Conservation (phyloP, 768 basidiomycete species). For the Macrocybe gigantea region DNA sequence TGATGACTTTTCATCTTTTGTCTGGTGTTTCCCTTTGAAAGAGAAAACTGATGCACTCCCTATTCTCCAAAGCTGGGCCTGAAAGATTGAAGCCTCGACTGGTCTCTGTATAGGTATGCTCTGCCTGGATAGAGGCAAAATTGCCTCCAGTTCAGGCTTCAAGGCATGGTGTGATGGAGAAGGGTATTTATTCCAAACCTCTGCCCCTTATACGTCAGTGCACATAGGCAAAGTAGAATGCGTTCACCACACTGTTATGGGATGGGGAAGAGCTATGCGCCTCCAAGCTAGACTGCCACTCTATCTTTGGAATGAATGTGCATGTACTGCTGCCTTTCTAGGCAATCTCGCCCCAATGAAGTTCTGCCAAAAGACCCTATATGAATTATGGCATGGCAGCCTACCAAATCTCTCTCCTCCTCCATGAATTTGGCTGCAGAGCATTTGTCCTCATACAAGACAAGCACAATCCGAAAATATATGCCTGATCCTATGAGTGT, state of each 20-base stretch:
- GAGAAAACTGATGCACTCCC: slow-evolving; percentile 18
- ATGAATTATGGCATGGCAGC: slow-evolving; percentile 12
- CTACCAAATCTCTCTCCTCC: slow-evolving; percentile 23
- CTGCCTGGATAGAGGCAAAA: slow-evolving; percentile 18
- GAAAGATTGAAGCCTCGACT: slow-evolving; percentile 14
- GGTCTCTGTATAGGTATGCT: slow-evolving; percentile 10
- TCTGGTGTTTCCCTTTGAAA: slow-evolving; percentile 26
- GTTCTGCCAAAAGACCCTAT: slow-evolving; percentile 8
- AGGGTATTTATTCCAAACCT: slow-evolving; percentile 11
- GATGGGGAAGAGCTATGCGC: slow-evolving; percentile 18
- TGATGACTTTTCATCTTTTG: slow-evolving; percentile 22
- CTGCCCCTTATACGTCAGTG: slow-evolving; percentile 22
- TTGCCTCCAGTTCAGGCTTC: slow-evolving; percentile 7
- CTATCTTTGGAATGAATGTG: slow-evolving; percentile 16
- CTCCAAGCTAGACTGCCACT: slow-evolving; percentile 12
- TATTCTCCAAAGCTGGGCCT: slow-evolving; percentile 21
- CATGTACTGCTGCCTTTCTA: slow-evolving; percentile 10
- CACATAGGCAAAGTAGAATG: slow-evolving; percentile 29
- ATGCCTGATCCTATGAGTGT: slow-evolving; percentile 21
- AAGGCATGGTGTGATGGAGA: slow-evolving; percentile 6
- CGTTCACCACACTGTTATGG: slow-evolving; percentile 23
- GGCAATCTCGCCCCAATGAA: not conserved
- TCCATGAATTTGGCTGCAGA: slow-evolving; percentile 25
- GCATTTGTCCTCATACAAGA: slow-evolving; percentile 29
- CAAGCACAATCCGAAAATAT: slow-evolving; percentile 21